Conservation (phyloP, 306 rosid species). For the Morella rubra region DNA sequence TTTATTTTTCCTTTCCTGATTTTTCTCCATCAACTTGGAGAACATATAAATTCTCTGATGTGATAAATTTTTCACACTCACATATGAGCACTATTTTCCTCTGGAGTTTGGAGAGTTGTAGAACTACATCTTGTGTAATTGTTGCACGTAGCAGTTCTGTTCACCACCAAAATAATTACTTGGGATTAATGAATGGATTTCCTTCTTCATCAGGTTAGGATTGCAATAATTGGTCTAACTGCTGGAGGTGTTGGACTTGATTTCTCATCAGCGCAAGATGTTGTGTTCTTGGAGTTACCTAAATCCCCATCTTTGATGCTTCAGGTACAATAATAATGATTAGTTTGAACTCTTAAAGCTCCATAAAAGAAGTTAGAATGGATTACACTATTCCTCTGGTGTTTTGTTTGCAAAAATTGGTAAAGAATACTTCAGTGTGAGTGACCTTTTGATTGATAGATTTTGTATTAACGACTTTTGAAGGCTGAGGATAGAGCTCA, state of each 20-base stretch:
- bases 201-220: slow-evolving; percentile 60
- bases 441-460: slow-evolving; percentile 18
- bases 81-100: not conserved
- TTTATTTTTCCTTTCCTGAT: not conserved
- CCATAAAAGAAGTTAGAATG: not conserved
- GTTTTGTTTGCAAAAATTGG: not conserved
- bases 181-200: slow-evolving; percentile 25
- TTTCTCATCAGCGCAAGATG: slow-evolving; percentile 86
- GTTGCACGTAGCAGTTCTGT: not conserved
- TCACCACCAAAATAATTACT: not conserved
- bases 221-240: slow-evolving; percentile 84
- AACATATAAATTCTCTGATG: not conserved
- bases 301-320: slow-evolving; percentile 76
- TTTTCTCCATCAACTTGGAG: not conserved
- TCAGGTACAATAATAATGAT: slow-evolving; percentile 57
- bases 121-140: not conserved
- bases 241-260: slow-evolving; percentile 97
- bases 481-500: slow-evolving; percentile 99
- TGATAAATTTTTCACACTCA: not conserved
- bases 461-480: slow-evolving; percentile 34
- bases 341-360: not conserved
- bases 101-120: not conserved
- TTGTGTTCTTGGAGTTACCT: slow-evolving; percentile 94
- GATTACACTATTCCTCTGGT: not conserved
- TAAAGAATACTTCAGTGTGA: not conserved